Conservation (phyloP, 495 filamentous ascomycete species). For the Rostrohypoxylon terebratum region DNA sequence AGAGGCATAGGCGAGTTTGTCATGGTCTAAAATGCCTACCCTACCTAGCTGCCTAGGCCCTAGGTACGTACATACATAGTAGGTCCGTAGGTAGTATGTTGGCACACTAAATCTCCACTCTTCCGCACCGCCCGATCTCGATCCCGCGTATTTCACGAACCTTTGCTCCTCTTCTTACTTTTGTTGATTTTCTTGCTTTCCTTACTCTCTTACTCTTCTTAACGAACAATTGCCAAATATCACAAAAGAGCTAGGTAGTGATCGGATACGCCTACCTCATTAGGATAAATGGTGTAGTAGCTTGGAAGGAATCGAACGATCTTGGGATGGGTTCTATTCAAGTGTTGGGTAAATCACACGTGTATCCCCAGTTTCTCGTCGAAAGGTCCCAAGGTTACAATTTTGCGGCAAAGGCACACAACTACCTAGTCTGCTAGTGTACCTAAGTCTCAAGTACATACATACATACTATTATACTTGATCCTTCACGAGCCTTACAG, state of each 20-base stretch:
- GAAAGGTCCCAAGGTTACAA: not conserved
- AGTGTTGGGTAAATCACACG: not conserved
- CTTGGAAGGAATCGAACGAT: not conserved
- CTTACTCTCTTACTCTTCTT: not conserved
- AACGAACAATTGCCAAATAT: not conserved
- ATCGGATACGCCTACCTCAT: slow-evolving; percentile 19
- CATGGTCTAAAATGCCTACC: no score
- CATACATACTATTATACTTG: no score
- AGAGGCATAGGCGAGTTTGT: no score
- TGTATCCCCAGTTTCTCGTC: not conserved
- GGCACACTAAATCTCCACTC: not conserved
- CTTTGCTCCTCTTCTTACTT: no score
- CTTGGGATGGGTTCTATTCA: not conserved
- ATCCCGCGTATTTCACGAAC: not conserved
- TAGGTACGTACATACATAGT: no score
- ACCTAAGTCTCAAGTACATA: not conserved
- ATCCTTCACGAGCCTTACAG: not conserved
- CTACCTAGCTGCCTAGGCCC: no score
- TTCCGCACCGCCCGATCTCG: not conserved
- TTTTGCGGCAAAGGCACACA: not conserved
- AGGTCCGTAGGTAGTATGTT: not conserved
- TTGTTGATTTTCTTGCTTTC: not conserved
- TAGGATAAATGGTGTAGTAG: not conserved
- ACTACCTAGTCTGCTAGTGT: not conserved
- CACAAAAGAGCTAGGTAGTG: slow-evolving; percentile 1